Conservation (phyloP, 805 yeast genomes). For the Spathaspora girioi region DNA sequence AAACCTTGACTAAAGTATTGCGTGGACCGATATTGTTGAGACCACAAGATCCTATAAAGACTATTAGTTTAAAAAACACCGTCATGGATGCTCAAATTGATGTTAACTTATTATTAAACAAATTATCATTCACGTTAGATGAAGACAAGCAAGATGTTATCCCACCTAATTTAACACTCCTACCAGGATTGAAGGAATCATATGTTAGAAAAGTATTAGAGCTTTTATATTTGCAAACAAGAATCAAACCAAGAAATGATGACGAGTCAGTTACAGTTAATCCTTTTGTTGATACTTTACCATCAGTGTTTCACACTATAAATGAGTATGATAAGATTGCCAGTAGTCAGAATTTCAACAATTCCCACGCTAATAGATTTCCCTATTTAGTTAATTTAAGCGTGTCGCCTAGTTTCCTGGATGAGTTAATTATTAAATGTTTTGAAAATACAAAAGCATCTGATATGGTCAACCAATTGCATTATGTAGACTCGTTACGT, state of each 20-base stretch:
- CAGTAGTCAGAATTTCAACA: constrained; percentile 20
- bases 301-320: constrained; percentile 29
- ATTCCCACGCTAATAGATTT: constrained; percentile 13
- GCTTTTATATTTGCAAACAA: constrained; percentile 34
- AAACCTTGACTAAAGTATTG: constrained; percentile 58
- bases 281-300: constrained; percentile 32
- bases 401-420: constrained; percentile 28
- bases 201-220: constrained; percentile 55
- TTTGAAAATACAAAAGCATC: constrained; percentile 34
- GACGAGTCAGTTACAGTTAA: constrained; percentile 21
- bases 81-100: constrained; percentile 56
- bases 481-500: constrained; percentile 37
- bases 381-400: constrained; percentile 28
- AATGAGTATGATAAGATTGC: constrained; percentile 36
- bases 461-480: constrained; percentile 27
- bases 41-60: constrained; percentile 45
- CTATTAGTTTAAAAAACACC: constrained; percentile 51
- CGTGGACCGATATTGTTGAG: constrained; percentile 58
- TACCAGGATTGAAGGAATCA: constrained; percentile 40
- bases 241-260: constrained; percentile 14
- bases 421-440: constrained; percentile 38
- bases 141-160: constrained; percentile 29
- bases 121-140: constrained; percentile 41
- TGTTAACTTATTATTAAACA: constrained; percentile 46
- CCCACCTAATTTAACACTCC: constrained; percentile 43